phyloP scores from a whole-genome alignment of 164 flowering plant genomes.

The Chimonanthus praecox region DNA sequence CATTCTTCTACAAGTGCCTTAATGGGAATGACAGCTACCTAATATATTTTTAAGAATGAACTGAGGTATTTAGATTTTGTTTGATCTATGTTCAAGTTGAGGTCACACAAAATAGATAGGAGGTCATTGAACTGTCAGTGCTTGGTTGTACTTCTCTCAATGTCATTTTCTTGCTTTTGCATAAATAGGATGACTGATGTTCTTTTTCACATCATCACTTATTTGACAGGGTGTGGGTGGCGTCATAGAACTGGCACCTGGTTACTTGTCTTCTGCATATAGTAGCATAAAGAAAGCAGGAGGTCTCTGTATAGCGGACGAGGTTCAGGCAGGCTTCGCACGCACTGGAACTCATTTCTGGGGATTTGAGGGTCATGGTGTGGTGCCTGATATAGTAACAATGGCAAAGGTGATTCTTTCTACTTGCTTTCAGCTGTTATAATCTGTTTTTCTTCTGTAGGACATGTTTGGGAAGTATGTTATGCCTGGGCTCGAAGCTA shows the following conservation, averaged over 20 bases:
- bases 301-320: conserved; percentile 87
- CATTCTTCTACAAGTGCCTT: neutral
- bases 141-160: neutral
- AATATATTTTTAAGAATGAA: neutral
- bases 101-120: neutral
- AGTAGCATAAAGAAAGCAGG: conserved; percentile 63
- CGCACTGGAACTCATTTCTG: conserved; percentile 89
- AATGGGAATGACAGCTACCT: neutral
- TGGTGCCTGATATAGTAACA: conserved; percentile 93
- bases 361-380: conserved; percentile 89
- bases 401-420: conserved; percentile 73
- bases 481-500: no score
- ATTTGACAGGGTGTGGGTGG: conserved; percentile 84
- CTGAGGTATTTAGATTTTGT: neutral
- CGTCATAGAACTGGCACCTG: conserved; percentile 73
- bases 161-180: neutral
- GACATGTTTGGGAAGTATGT: no score
- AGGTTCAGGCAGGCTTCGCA: conserved; percentile 86
- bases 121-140: neutral
- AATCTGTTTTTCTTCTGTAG: no score
- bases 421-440: no score
- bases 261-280: conserved; percentile 75
- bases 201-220: neutral
- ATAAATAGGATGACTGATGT: neutral
- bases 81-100: neutral